phyloP scores from a whole-genome alignment of 1,284 basidiomycete genomes.

The Caloboletus inedulis region DNA sequence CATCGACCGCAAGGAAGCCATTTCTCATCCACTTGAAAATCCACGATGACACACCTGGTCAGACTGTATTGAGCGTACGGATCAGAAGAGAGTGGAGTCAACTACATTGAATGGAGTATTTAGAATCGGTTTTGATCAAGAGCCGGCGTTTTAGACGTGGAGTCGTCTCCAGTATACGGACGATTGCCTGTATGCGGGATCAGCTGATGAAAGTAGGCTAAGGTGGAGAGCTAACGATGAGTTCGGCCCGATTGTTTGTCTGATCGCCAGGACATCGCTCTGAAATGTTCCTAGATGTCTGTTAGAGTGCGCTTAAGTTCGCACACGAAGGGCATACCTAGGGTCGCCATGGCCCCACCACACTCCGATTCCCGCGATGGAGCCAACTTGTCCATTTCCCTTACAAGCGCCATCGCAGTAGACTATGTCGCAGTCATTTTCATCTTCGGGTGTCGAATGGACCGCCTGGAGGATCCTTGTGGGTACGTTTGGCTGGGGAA shows the following conservation, averaged over 20 bases:
- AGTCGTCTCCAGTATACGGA: constrained; percentile 66
- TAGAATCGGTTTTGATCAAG: constrained; percentile 73
- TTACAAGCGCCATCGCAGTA: constrained; percentile 82
- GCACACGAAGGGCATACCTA: constrained; percentile 41
- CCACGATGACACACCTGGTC: constrained; percentile 62
- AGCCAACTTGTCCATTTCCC: constrained; percentile 62
- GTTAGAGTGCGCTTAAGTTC: not conserved
- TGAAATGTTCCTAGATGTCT: constrained; percentile 57
- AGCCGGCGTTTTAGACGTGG: constrained; percentile 53
- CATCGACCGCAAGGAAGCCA: constrained; percentile 47
- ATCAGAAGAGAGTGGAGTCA: constrained; percentile 2
- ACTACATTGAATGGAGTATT: constrained; percentile 71
- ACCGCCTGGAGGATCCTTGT: not conserved
- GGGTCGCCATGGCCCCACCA: constrained; percentile 69
- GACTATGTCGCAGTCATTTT: constrained; percentile 42
- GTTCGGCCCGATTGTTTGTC: constrained; percentile 86
- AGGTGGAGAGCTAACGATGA: constrained; percentile 53
- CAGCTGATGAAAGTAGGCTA: not conserved
- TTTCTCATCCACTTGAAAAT: constrained; percentile 57
- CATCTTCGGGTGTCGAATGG: constrained; percentile 12
- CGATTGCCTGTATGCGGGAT: constrained; percentile 56
- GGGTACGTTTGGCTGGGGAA: not conserved
- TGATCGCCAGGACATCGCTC: constrained; percentile 80
- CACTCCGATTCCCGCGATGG: constrained; percentile 70
- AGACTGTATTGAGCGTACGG: constrained; percentile 5